phyloP scores from a whole-genome alignment of 176 grass and related monocot species.

The Puccinellia tenuiflora region DNA sequence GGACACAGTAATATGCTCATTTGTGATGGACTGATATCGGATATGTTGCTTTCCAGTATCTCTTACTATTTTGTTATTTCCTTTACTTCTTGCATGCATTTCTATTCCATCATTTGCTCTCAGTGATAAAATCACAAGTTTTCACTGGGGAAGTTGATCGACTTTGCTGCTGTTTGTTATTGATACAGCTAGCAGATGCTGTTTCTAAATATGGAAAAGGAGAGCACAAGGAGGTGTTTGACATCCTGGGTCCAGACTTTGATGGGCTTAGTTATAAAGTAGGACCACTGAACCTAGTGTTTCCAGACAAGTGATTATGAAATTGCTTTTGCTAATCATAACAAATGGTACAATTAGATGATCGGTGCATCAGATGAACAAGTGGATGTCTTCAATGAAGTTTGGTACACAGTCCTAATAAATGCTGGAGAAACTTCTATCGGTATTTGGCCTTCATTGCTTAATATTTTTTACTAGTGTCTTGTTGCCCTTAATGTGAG shows the following conservation, averaged over 20 bases:
- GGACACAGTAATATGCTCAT: not conserved
- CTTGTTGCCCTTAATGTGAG: not conserved
- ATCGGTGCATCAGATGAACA: conserved; percentile 87
- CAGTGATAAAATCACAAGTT: not conserved
- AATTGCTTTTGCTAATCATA: conserved; percentile 4
- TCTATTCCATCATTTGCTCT: not conserved
- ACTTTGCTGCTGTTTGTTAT: conserved; percentile 1
- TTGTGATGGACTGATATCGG: not conserved
- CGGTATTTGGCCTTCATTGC: conserved; percentile 26
- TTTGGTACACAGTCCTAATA: conserved; percentile 55
- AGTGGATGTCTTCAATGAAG: conserved; percentile 76
- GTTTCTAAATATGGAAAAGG: conserved; percentile 62
- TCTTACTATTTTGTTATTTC: not conserved
- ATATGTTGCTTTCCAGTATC: not conserved
- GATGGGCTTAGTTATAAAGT: conserved; percentile 58
- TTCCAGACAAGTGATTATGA: not conserved
- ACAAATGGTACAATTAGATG: conserved; percentile 39
- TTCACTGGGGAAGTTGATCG: not conserved
- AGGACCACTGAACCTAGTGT: conserved; percentile 9
- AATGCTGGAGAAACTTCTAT: conserved; percentile 39
- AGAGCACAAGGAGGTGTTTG: conserved; percentile 51
- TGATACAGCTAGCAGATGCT: conserved; percentile 56
- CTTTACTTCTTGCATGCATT: not conserved
- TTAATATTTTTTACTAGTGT: not conserved
- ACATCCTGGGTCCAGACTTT: conserved; percentile 52